Percentiles rank a stretch among this genome's conserved stretches.
Conservation (phyloP, 2,329 filamentous ascomycete genomes). For the Ophiosphaerella herpotricha region DNA sequence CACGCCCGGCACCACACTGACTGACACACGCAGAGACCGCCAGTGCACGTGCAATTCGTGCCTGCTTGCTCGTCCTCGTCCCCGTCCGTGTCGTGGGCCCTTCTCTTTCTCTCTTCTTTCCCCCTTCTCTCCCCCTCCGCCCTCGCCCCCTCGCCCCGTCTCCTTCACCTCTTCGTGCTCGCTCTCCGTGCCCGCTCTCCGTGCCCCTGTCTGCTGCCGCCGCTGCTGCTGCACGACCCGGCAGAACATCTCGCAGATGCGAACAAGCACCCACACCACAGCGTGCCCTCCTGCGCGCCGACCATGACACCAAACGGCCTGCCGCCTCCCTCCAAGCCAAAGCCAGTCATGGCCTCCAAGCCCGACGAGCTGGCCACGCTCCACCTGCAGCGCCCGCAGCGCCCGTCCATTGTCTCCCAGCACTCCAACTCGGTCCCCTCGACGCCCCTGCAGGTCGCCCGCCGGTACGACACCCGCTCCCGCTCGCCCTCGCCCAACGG, state of each 20-base stretch:
- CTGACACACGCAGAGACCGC: too few species aligned
- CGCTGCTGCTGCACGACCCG: conserved; percentile 1
- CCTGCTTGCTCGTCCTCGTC: too few species aligned
- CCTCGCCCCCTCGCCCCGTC: too few species aligned
- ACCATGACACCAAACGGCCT: conserved; percentile 45
- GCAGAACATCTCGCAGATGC: conserved; percentile 44
- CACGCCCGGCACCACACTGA: conserved; percentile 1
- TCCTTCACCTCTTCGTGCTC: too few species aligned
- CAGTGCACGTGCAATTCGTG: too few species aligned
- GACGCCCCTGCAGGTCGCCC: conserved; percentile 86
- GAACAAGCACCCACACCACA: conserved; percentile 36
- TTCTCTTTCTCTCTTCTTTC: neutral
- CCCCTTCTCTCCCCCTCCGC: neutral
- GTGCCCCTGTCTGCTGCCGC: conserved; percentile 20
- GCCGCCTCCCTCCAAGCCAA: neutral
- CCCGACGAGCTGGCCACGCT: conserved; percentile 25
- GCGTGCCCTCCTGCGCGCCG: conserved; percentile 43
- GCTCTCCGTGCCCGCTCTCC: too few species aligned
- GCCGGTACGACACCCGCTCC: conserved; percentile 78
- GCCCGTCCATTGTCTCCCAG: conserved; percentile 60
- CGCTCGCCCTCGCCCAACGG: conserved; percentile 79
- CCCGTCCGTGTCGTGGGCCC: too few species aligned
- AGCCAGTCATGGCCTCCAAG: conserved; percentile 32
- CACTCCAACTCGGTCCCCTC: conserved; percentile 91
- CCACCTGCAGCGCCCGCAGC: conserved; percentile 36